These are phyloP conservation scores for Phalaenopsis equestris DNA, from an alignment of 106 monocot genomes.

Conservation along the genomic window DNA sequence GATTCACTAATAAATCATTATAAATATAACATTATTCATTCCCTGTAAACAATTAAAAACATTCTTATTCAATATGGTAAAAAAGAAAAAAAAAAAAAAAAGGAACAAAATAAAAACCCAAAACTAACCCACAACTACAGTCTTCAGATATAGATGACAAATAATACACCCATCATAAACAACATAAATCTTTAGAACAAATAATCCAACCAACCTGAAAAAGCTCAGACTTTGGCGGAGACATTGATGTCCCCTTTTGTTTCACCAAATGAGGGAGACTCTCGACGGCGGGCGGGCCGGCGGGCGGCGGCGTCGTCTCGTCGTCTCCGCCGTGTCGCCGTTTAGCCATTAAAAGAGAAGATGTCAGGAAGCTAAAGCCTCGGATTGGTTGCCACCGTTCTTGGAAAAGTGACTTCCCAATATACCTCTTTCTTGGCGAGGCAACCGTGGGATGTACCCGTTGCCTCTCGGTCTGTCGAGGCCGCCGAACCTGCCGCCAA, in stretches of 20 bases:
- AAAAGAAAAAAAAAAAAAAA: neutral
- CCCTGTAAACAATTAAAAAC: no score
- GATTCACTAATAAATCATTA: no score
- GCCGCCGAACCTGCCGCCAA: neutral
- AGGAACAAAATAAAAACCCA: neutral
- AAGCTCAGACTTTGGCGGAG: neutral
- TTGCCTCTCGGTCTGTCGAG: constrained; percentile 17
- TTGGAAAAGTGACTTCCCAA: constrained; percentile 2
- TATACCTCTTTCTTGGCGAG: constrained; percentile 26
- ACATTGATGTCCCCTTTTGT: neutral
- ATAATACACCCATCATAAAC: neutral
- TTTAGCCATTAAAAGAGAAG: neutral
- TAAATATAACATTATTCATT: no score
- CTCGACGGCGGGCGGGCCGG: neutral
- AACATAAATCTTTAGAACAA: neutral
- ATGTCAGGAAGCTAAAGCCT: neutral
- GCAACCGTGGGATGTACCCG: constrained; percentile 19
- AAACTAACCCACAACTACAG: neutral
- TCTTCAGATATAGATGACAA: neutral
- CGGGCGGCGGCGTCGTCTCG: no score
- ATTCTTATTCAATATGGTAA: neutral
- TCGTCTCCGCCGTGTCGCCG: no score
- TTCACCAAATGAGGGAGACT: neutral
- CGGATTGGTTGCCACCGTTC: neutral
- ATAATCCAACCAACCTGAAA: neutral